Base-by-base conservation (phyloP, 306 rosid genomes). In the Lathyrus aphaca region DNA sequence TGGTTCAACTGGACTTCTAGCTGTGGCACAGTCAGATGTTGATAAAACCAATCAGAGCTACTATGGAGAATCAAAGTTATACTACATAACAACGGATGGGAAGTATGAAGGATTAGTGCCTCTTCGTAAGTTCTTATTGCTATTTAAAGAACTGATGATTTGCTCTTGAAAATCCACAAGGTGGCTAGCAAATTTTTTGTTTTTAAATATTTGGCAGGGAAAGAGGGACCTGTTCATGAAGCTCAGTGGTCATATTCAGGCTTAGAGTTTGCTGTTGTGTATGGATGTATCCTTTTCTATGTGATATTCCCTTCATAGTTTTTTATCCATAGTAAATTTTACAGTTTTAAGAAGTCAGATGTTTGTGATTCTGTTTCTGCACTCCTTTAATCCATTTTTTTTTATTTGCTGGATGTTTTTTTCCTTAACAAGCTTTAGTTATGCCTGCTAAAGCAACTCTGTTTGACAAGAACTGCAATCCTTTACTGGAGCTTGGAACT, bases 11-110 rank as follows among this genome's bases (percentile, higher is more conserved):
- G 98, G 98, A 60, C 96, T 93, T 74, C 77, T 93, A 50, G 86
- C 85, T 72, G 71, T 88, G 64, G 98, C 75, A 66, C 98, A 93
- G 77, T 82, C 98, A 29, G 98, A 93, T 81, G 96, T 90, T 45
- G 98, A 90, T 74, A 93, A 90, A 87, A 93, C 97, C 74, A 93
- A 93, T 80, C 98, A 93, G 70, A 93, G 98, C 85, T 93, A 93
- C 80, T 88, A 88, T 59, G 97, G 98, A 64, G 98, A 93, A 73
- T 85, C 98, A 32, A 93, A 90, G 82, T 80, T 93, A 66, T 82
- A 79, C 90, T 90, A 90, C 84, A 69, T 93, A 77, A 88, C 98
- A 55, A 90, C 94, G 2, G 97, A 93, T 78, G 96, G 97, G 45
- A 69, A 40, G 64, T 87, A 85, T 74, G 98, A 90, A 84, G 91